Percentiles rank a stretch among this genome's conserved stretches.
Conservation (phyloP, 2,329 filamentous ascomycete genomes). For the Diaporthe vexans region DNA sequence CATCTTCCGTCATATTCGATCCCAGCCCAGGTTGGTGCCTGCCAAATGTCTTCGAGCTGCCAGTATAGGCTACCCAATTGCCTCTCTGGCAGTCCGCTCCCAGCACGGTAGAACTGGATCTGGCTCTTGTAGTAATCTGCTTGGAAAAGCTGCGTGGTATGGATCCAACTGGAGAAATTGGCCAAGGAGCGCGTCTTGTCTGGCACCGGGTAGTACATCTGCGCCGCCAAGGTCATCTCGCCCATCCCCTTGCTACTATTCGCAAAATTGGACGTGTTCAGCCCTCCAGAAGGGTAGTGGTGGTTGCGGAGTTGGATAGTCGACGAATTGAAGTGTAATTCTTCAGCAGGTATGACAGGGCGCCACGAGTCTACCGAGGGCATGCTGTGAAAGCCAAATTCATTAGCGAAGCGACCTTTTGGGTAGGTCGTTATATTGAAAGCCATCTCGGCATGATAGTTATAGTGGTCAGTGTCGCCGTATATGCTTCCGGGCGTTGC, state of each 20-base stretch:
- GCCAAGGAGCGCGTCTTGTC: conserved; percentile 64
- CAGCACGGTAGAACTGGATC: conserved; percentile 73
- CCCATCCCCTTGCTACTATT: conserved; percentile 61
- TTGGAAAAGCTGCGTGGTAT: conserved; percentile 74
- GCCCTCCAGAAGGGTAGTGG: conserved; percentile 66
- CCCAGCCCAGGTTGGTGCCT: conserved; percentile 74
- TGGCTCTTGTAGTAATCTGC: conserved; percentile 72
- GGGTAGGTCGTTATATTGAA: conserved; percentile 70
- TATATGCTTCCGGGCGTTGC: conserved; percentile 66
- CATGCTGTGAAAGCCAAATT: conserved; percentile 76
- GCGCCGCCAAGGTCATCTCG: conserved; percentile 69
- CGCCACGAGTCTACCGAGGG: conserved; percentile 71
- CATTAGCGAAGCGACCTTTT: conserved; percentile 71
- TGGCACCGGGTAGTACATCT: conserved; percentile 70
- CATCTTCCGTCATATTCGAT: conserved; percentile 74
- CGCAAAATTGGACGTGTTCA: conserved; percentile 60
- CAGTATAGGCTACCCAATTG: conserved; percentile 74
- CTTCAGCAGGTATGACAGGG: conserved; percentile 62
- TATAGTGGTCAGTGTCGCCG: conserved; percentile 73
- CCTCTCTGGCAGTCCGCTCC: conserved; percentile 68
- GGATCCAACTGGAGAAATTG: conserved; percentile 74
- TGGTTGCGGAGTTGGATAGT: conserved; percentile 70
- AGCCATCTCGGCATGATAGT: conserved; percentile 65
- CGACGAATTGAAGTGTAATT: conserved; percentile 70
- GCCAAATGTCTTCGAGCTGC: conserved; percentile 77